Evolutionary conservation across 768 basidiomycete species (phyloP), one percentile per base, ranked within the genome.

Genomic region (Sutorius australiensis): DNA sequence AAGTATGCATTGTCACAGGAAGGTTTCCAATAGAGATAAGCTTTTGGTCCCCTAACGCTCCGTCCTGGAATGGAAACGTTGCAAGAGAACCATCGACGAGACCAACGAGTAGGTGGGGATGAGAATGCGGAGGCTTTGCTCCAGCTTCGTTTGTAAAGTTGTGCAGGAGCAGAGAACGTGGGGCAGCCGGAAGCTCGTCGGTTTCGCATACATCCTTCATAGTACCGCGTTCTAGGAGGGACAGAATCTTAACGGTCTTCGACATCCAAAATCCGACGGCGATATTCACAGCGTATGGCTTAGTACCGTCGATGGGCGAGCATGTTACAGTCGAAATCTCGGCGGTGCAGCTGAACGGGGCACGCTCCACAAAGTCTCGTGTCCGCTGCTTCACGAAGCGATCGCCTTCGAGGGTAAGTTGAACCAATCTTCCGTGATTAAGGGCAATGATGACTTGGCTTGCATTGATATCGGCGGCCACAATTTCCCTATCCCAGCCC

Each of bases 181-280:
- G 72, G 70, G 77, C 61, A 71, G 73, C 61, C 68, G 75, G 58
- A 69, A 87, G 60, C 16, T 45, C 30, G 14, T 38, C 45, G 5
- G 68, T 68, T 47, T 51, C 51, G 41, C 70, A 65, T 31, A 68
- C 51, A 16, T 62, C 62, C 34, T 51, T 60, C 44, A 70, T 54
- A 16, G 33, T 51, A 5, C 51, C 45, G 13, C 7, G 30, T 11
- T 43, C 54, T n/a, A 65, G 61, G 36, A 78, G 57, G 5, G 65
- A 63, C 48, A 89, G 72, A 32, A 93, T 69, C 59, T 83, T 77
- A 37, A 93, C 76, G 8, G 67, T 60, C 58, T 86, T 86, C 3
- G 80, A 78, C 19, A 77, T 78, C 92, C 93, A 95, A 59, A 89
- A 89, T 0, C 84, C 81, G n/a, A 87, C 82, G 0, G 78, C 80